Evolutionary conservation across 2,329 filamentous ascomycete species (phyloP).

Genomic region (Trichophyton rubrum): DNA sequence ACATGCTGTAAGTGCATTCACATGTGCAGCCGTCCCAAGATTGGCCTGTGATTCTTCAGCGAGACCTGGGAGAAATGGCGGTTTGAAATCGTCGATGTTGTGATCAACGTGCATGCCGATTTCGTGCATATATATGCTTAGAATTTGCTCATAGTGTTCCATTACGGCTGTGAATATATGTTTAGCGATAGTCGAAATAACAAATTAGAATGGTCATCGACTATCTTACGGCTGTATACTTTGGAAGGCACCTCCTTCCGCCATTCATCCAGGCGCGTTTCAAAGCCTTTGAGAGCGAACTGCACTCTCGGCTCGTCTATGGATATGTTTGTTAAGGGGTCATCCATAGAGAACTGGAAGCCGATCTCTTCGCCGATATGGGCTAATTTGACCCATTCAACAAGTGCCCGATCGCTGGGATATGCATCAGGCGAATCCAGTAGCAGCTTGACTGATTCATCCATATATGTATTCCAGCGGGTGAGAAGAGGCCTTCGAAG

Average conservation of each 20-base stretch:
- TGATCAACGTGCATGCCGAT: conserved; percentile 56
- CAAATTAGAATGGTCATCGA: conserved; percentile 4
- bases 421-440: conserved; percentile 44
- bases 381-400: conserved; percentile 47
- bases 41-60: conserved; percentile 23
- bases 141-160: conserved; percentile 49
- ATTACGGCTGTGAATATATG: conserved; percentile 41
- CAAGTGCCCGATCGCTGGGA: conserved; percentile 44
- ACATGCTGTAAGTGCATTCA: conserved; percentile 55
- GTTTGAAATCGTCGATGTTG: conserved; percentile 40
- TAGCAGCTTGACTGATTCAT: conserved; percentile 48
- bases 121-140: conserved; percentile 65
- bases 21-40: conserved; percentile 46
- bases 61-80: conserved; percentile 35
- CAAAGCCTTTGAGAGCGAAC: conserved; percentile 52
- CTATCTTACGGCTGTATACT: conserved; percentile 44
- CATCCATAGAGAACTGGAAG: conserved; percentile 54
- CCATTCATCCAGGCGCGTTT: conserved; percentile 52
- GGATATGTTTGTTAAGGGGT: conserved; percentile 41
- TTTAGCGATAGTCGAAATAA: not conserved
- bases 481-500: conserved; percentile 46
- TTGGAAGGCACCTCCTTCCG: conserved; percentile 41
- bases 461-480: conserved; percentile 51
- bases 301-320: conserved; percentile 53
- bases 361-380: conserved; percentile 57